Conservation (phyloP, 2,329 filamentous ascomycete species). For the Fusarium dimerum region DNA sequence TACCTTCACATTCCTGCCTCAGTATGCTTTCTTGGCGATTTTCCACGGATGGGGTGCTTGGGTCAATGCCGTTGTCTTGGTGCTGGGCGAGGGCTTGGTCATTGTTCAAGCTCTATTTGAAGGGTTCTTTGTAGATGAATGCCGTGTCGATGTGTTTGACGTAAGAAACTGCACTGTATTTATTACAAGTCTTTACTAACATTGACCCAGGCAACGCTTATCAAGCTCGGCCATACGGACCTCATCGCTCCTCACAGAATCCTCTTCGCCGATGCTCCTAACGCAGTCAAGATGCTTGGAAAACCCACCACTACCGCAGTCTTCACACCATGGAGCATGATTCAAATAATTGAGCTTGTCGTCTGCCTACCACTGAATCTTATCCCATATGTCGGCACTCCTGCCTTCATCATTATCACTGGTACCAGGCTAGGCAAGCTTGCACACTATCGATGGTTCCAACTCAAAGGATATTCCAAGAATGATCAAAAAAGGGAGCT, state of each 20-base stretch:
- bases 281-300: constrained; percentile 77
- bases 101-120: constrained; percentile 72
- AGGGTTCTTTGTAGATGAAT: constrained; percentile 80
- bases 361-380: constrained; percentile 82
- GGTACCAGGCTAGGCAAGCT: constrained; percentile 86
- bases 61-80: constrained; percentile 83
- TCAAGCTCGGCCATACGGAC: constrained; percentile 70
- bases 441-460: constrained; percentile 88
- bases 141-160: constrained; percentile 81
- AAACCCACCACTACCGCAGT: constrained; percentile 75
- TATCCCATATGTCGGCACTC: constrained; percentile 78
- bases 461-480: constrained; percentile 72
- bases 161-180: constrained; percentile 44
- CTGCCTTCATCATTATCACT: constrained; percentile 84
- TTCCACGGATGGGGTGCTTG: constrained; percentile 90
- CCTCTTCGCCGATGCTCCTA: constrained; percentile 66
- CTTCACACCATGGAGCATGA: constrained; percentile 85
- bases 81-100: constrained; percentile 79
- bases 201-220: constrained; percentile 61
- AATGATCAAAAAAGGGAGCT: constrained; percentile 73
- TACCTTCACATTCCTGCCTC: constrained; percentile 82
- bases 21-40: constrained; percentile 84
- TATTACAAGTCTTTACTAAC: constrained; percentile 5
- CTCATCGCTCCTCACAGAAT: constrained; percentile 69
- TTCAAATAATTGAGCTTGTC: constrained; percentile 87